Conservation (phyloP, 176 grass and related monocot genomes). For the Eragrostis nindensis region DNA sequence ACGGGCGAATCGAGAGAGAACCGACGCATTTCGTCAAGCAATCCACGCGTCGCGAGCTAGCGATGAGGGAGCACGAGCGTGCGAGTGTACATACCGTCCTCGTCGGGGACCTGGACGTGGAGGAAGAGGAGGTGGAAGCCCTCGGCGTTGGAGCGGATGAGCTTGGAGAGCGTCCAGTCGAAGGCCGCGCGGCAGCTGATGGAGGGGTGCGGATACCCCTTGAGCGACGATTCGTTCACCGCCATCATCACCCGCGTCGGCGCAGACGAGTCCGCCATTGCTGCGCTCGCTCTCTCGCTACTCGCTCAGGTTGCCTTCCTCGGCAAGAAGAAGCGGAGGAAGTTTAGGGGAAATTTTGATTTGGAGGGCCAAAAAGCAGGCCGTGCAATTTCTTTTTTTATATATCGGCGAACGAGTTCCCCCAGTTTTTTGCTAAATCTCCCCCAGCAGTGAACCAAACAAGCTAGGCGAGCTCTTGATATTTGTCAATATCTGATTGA, state of each 20-base stretch:
- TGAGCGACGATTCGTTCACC: slow-evolving; percentile 93
- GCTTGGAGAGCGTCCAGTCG: slow-evolving; percentile 92
- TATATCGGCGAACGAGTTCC: slow-evolving; percentile 4
- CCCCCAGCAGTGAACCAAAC: slow-evolving; percentile 1
- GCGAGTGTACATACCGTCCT: slow-evolving; percentile 63
- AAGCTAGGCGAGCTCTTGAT: not conserved
- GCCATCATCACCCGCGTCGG: slow-evolving; percentile 83
- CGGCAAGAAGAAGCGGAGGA: slow-evolving; percentile 39
- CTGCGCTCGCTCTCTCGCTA: slow-evolving; percentile 8
- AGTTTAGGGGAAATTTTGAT: slow-evolving; percentile 37
- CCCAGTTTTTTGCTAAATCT: slow-evolving; percentile 6
- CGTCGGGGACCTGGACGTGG: slow-evolving; percentile 87
- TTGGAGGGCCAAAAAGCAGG: slow-evolving; percentile 1
- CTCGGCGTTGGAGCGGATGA: slow-evolving; percentile 77
- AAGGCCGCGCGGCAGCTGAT: slow-evolving; percentile 85
- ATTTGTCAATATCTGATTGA: too few species aligned
- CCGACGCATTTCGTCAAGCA: slow-evolving; percentile 25
- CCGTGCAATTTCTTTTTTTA: not conserved
- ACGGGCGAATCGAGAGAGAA: not conserved
- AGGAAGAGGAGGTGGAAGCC: slow-evolving; percentile 90
- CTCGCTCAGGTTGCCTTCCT: slow-evolving; percentile 37
- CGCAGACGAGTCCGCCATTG: slow-evolving; percentile 53
- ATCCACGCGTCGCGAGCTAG: slow-evolving; percentile 21
- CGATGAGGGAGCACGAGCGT: not conserved
- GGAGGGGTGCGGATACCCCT: slow-evolving; percentile 89